Evolutionary conservation across 1,284 basidiomycete genomes (phyloP), one percentile per base, ranked within the genome.

Genomic region (Ceratobasidium sp.): DNA sequence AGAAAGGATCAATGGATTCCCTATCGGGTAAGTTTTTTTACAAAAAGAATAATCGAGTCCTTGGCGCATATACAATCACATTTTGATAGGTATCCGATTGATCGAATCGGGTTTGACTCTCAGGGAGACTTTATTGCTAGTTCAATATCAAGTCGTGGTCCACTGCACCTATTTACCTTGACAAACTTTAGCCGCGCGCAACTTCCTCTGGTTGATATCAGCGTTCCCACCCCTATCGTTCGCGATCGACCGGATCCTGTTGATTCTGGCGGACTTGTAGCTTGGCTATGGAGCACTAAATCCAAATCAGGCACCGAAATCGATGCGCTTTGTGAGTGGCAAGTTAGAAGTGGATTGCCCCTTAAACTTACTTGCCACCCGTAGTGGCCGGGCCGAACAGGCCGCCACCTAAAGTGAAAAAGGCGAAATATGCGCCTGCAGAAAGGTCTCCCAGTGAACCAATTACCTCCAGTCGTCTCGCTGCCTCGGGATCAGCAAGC

Each of bases 1-100:
- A 29, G 87, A 90, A 73, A 77, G 80, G 45, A 74, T 90, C 32
- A 82, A 86, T 73, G 83, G 81, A 0, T 71, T 87, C 38, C 77
- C 83, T 55, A 76, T 87, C 1, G 50, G 64, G 69, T 68, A 27
- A 75, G 68, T 60, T 27, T 1, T 54, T 6, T n/a, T 27, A 34
- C n/a, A n/a, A n/a, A n/a, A n/a, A n/a, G n/a, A n/a, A 31, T 67
- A 32, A 27, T 32, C 45, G n/a, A 27, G 29, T 13, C n/a, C n/a
- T n/a, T n/a, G n/a, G n/a, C n/a, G n/a, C n/a, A 40, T 64, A 43
- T 47, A 22, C 38, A 47, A 67, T 52, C n/a, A 69, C 34, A 17
- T 38, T 20, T 31, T 62, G 20, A 35, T 52, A 68, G 38, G n/a
- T 29, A 34, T 35, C 35, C 70, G 13, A 42, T 68, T 45, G 34